Evolutionary conservation across 2,329 filamentous ascomycete genomes (phyloP).

Genomic region (Ceratocystis cacaofunesta): DNA sequence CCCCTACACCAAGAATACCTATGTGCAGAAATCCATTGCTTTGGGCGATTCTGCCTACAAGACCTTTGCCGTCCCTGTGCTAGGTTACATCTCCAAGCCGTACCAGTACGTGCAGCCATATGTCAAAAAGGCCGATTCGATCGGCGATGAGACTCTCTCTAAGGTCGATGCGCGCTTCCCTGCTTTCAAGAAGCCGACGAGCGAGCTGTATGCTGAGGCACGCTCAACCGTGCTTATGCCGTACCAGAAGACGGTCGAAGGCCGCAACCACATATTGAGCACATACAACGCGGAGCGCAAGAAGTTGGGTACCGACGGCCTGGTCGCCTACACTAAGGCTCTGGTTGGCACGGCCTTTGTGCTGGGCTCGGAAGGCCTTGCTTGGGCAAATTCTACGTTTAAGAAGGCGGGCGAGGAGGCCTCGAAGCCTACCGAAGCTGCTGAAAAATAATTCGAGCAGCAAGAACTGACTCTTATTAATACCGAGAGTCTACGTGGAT

Average conservation of each 20-base stretch:
- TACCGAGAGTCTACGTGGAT: too few species aligned
- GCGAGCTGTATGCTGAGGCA: slow-evolving; percentile 51
- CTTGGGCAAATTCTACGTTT: slow-evolving; percentile 44
- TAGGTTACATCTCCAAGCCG: slow-evolving; percentile 55
- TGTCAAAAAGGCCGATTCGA: slow-evolving; percentile 61
- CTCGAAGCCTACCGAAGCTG: background rate
- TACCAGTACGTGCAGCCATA: slow-evolving; percentile 77
- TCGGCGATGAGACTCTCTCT: slow-evolving; percentile 57
- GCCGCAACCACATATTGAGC: slow-evolving; percentile 44
- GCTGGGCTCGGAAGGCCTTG: slow-evolving; percentile 48
- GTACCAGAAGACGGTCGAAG: slow-evolving; percentile 44
- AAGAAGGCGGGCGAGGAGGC: slow-evolving; percentile 45
- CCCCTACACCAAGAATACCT: slow-evolving; percentile 66
- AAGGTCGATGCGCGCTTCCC: slow-evolving; percentile 59
- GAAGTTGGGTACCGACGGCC: slow-evolving; percentile 47
- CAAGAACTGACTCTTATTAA: too few species aligned
- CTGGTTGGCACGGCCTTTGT: slow-evolving; percentile 51
- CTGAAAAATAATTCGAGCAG: background rate
- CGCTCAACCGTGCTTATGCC: slow-evolving; percentile 48
- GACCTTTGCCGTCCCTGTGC: slow-evolving; percentile 59
- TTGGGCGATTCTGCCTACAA: slow-evolving; percentile 61
- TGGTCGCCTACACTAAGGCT: slow-evolving; percentile 56
- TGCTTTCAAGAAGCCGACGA: slow-evolving; percentile 58
- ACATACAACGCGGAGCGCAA: slow-evolving; percentile 45
- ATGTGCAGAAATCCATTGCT: slow-evolving; percentile 69